Evolutionary conservation across 805 yeast species (phyloP).

Genomic region (Starmera caribaea): DNA sequence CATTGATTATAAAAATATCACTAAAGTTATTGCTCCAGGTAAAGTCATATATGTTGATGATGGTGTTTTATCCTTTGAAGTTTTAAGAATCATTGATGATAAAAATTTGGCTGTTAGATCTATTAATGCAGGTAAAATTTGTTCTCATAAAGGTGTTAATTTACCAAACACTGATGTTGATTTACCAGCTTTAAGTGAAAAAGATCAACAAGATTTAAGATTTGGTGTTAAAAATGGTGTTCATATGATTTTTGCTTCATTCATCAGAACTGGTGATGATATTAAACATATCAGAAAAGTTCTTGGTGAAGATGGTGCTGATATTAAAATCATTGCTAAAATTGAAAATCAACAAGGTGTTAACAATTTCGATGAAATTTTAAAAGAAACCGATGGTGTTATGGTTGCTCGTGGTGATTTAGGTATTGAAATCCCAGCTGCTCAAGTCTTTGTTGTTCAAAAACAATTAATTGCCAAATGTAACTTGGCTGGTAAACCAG

Average conservation of each 20-base stretch:
- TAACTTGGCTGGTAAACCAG: conserved; percentile 99
- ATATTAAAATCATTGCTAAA: conserved; percentile 93
- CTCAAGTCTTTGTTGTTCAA: conserved; percentile 97
- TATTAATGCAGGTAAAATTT: conserved; percentile 90
- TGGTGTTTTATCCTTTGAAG: conserved; percentile 95
- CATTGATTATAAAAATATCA: conserved; percentile 92
- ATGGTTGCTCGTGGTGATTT: conserved; percentile 99
- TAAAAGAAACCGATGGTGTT: conserved; percentile 94
- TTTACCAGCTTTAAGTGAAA: conserved; percentile 94
- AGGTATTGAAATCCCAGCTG: conserved; percentile 99
- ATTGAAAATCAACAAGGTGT: conserved; percentile 99
- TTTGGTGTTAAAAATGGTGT: conserved; percentile 97
- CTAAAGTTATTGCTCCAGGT: conserved; percentile 85
- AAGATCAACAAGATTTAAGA: conserved; percentile 84
- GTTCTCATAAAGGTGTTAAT: conserved; percentile 98
- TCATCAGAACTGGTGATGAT: conserved; percentile 92
- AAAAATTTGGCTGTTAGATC: conserved; percentile 79
- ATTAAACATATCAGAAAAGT: conserved; percentile 85
- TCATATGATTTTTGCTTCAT: conserved; percentile 97
- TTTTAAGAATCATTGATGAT: conserved; percentile 70
- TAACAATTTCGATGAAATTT: conserved; percentile 96
- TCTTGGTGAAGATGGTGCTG: conserved; percentile 93
- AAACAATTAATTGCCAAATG: conserved; percentile 98
- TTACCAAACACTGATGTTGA: conserved; percentile 98
- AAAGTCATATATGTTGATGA: conserved; percentile 92